Percentiles rank a stretch among this genome's conserved stretches.
Evolutionary conservation across 2,329 filamentous ascomycete species (phyloP).

Genomic region (Alternaria panax): DNA sequence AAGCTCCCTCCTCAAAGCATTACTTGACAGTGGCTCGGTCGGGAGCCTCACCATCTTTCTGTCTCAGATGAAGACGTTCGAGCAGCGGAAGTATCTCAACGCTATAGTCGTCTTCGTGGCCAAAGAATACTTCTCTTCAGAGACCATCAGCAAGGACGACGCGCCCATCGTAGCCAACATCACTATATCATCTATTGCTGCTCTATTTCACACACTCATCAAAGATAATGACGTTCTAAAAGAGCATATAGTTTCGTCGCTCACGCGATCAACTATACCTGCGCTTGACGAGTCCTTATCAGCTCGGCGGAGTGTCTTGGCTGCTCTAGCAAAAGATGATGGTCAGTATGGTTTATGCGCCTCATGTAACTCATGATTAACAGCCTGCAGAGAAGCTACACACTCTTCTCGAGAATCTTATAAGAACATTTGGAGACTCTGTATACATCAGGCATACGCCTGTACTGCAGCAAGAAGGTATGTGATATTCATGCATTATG

Average conservation of each 20-base stretch:
- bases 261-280: constrained; percentile 52
- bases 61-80: constrained; percentile 54
- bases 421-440: constrained; percentile 81
- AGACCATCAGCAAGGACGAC: constrained; percentile 19
- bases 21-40: constrained; percentile 22
- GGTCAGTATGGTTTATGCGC: constrained; percentile 42
- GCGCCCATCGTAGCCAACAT: constrained; percentile 21
- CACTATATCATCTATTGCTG: constrained; percentile 34
- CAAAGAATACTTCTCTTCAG: constrained; percentile 30
- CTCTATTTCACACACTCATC: constrained; percentile 32
- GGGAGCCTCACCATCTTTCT: constrained; percentile 49
- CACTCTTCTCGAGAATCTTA: constrained; percentile 69
- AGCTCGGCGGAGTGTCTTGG: constrained; percentile 49
- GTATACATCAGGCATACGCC: constrained; percentile 87
- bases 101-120: constrained; percentile 37
- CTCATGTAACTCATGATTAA: constrained; percentile 16
- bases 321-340: constrained; percentile 49
- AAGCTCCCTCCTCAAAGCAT: constrained; percentile 21
- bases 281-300: constrained; percentile 39
- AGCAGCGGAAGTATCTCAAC: constrained; percentile 57
- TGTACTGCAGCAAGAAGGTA: constrained; percentile 87
- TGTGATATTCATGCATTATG: background rate
- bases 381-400: constrained; percentile 55
- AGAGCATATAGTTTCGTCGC: constrained; percentile 39
- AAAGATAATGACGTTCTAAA: constrained; percentile 38